These are phyloP conservation scores for Rugonectria rugulosa DNA, from an alignment of 2,329 filamentous ascomycete species.

Conservation along the genomic window DNA sequence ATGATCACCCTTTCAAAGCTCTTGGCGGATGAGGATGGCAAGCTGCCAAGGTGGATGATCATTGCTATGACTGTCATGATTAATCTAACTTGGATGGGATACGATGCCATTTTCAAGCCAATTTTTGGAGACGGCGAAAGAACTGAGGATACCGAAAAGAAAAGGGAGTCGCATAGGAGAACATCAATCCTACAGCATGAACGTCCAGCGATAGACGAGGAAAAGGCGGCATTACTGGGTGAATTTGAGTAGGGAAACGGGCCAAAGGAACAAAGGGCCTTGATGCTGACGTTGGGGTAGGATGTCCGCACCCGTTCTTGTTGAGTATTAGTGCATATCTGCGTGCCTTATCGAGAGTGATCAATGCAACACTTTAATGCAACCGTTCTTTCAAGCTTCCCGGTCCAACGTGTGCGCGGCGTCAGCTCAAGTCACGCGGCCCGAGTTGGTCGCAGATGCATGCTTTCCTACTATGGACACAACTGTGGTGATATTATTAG, in stretches of 20 bases:
- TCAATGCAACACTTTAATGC: slow-evolving; percentile 27
- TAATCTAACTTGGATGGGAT: slow-evolving; percentile 53
- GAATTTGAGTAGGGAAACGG: slow-evolving; percentile 20
- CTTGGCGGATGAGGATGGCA: slow-evolving; percentile 72
- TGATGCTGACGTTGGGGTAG: slow-evolving; percentile 32
- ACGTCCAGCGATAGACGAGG: slow-evolving; percentile 28
- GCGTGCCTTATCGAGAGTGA: slow-evolving; percentile 14
- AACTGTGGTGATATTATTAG: slow-evolving; percentile 26
- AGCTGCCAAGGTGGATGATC: slow-evolving; percentile 72
- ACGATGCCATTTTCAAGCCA: slow-evolving; percentile 58
- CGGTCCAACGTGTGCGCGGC: neutral
- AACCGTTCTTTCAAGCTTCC: neutral
- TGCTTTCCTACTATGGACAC: slow-evolving; percentile 27
- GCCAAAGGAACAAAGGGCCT: neutral
- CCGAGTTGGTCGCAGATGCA: slow-evolving; percentile 11
- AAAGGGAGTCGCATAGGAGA: slow-evolving; percentile 2
- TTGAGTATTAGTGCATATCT: slow-evolving; percentile 33
- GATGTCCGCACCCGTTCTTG: slow-evolving; percentile 22
- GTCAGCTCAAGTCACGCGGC: slow-evolving; percentile 30
- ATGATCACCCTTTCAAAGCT: slow-evolving; percentile 53
- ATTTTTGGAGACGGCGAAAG: slow-evolving; percentile 89
- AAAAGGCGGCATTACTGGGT: slow-evolving; percentile 34
- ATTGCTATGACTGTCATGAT: slow-evolving; percentile 60
- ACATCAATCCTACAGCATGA: slow-evolving; percentile 11
- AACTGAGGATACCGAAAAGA: slow-evolving; percentile 48